These are phyloP conservation scores for Xylaria hypoxylon DNA, from an alignment of 2,329 filamentous ascomycete genomes.

Conservation along the genomic window DNA sequence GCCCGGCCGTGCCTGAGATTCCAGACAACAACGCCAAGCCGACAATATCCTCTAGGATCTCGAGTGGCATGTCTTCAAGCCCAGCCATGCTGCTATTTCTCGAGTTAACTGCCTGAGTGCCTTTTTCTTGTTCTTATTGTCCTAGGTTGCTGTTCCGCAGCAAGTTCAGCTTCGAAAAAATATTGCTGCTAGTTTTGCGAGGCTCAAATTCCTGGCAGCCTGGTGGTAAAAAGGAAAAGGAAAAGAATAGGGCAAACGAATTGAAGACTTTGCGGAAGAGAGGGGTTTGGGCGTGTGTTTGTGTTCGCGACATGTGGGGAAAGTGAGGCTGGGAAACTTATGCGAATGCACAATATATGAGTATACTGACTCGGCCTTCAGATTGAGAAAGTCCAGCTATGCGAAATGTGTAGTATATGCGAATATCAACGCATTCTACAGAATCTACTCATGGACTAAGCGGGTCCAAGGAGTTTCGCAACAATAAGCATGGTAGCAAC, in stretches of 20 bases:
- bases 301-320: too few species aligned
- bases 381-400: not conserved
- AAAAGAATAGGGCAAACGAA: not conserved
- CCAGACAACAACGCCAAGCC: conserved; percentile 4
- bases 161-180: not conserved
- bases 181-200: too few species aligned
- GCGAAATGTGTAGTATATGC: not conserved
- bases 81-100: conserved; percentile 14
- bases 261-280: not conserved
- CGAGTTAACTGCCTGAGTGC: not conserved
- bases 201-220: conserved; percentile 8
- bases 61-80: conserved; percentile 23
- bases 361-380: conserved; percentile 2
- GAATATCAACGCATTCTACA: conserved; percentile 2
- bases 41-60: conserved; percentile 32
- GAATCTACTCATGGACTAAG: conserved; percentile 1
- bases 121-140: not conserved
- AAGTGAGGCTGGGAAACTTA: not conserved
- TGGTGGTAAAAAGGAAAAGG: not conserved
- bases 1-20: not conserved
- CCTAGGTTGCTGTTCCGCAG: not conserved
- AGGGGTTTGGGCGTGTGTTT: not conserved
- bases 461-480: not conserved
- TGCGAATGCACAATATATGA: conserved; percentile 23
- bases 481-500: not conserved